Evolutionary conservation across 805 yeast species (phyloP).

Genomic region (Scheffersomyces coipomensis): DNA sequence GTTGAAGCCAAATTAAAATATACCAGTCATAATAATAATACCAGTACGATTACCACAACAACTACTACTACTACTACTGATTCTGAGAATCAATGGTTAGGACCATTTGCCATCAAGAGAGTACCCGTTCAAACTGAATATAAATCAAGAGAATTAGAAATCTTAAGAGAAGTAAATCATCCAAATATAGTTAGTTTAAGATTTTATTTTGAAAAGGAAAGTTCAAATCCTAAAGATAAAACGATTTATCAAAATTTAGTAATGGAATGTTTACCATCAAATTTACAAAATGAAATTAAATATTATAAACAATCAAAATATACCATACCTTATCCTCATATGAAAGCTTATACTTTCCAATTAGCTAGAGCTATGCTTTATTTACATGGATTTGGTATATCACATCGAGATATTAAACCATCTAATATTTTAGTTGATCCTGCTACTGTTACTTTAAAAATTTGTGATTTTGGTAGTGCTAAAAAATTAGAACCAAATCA

Average conservation of each 20-base stretch:
- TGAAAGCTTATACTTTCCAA: slow-evolving; percentile 76
- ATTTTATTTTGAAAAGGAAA: slow-evolving; percentile 68
- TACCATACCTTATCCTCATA: slow-evolving; percentile 68
- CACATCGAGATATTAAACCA: slow-evolving; percentile 85
- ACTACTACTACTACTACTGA: slow-evolving; percentile 1
- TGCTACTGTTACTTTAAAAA: slow-evolving; percentile 59
- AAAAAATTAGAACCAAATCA: slow-evolving; percentile 74
- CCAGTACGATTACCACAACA: slow-evolving; percentile 8
- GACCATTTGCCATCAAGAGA: slow-evolving; percentile 81
- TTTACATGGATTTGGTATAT: slow-evolving; percentile 74
- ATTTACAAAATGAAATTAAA: slow-evolving; percentile 72
- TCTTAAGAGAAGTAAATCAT: slow-evolving; percentile 70
- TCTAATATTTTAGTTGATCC: slow-evolving; percentile 80
- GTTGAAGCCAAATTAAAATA: slow-evolving; percentile 61
- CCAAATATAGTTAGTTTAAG: slow-evolving; percentile 74
- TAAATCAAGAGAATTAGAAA: slow-evolving; percentile 77
- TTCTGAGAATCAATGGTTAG: slow-evolving; percentile 48
- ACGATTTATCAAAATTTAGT: slow-evolving; percentile 76
- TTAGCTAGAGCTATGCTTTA: slow-evolving; percentile 82
- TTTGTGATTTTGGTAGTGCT: slow-evolving; percentile 86
- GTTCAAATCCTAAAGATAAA: slow-evolving; percentile 50
- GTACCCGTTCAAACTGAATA: slow-evolving; percentile 88
- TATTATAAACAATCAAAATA: slow-evolving; percentile 60
- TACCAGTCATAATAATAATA: slow-evolving; percentile 15
- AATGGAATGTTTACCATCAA: slow-evolving; percentile 85